A percentile compares a stretch with the other conserved stretches of the same genome.
Conservation (phyloP, 2,329 filamentous ascomycete genomes). For the Pezicula carpinea region DNA sequence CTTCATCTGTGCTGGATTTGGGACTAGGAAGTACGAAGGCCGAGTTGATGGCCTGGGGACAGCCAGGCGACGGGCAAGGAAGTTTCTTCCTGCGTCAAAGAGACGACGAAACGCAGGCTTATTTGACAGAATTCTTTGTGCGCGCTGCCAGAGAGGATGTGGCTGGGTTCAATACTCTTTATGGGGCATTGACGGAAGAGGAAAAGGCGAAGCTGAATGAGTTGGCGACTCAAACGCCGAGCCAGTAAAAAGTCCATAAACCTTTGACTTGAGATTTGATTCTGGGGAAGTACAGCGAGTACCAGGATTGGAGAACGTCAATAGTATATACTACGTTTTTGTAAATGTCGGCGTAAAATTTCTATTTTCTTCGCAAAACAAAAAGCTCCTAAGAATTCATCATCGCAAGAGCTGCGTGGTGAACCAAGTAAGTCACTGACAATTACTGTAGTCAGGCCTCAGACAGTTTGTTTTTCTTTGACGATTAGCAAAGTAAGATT, state of each 20-base stretch:
- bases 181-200: constrained; percentile 30
- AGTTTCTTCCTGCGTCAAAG: constrained; percentile 52
- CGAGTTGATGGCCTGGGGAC: constrained; percentile 74
- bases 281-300: no score
- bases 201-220: constrained; percentile 43
- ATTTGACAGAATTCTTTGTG: constrained; percentile 78
- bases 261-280: no score
- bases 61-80: constrained; percentile 43
- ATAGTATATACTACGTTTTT: no score
- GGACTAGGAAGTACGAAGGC: constrained; percentile 61
- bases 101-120: constrained; percentile 88
- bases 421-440: background rate
- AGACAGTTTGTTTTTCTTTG: background rate
- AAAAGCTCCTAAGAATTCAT: background rate
- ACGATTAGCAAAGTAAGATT: background rate
- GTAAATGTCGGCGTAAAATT: background rate
- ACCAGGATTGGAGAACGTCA: no score
- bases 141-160: constrained; percentile 28
- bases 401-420: constrained; percentile 10
- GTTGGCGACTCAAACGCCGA: constrained; percentile 18
- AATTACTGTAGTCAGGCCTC: background rate
- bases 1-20: constrained; percentile 67
- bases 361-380: background rate
- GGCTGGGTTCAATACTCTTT: constrained; percentile 33
- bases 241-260: constrained; percentile 1